These are phyloP conservation scores for Gillenia trifoliata DNA, from an alignment of 306 rosid genomes.

Conservation along the genomic window DNA sequence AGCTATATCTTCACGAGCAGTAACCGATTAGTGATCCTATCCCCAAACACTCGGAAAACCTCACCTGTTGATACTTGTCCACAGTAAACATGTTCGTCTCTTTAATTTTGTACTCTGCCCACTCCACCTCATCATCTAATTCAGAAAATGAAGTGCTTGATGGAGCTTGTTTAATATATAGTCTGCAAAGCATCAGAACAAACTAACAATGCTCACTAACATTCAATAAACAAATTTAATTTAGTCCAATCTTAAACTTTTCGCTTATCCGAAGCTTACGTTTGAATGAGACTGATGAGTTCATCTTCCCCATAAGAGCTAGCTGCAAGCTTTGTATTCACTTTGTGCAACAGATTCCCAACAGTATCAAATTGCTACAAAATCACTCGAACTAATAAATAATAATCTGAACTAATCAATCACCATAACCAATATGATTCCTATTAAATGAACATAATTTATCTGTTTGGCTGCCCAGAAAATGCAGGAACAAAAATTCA, in stretches of 20 bases:
- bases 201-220: neutral
- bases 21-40: neutral
- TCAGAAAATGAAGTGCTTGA: constrained; percentile 58
- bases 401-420: neutral
- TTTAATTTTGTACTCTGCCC: constrained; percentile 95
- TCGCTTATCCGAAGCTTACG: constrained; percentile 40
- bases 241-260: neutral
- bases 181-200: constrained; percentile 33
- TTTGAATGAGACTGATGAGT: constrained; percentile 89
- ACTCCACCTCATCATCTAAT: constrained; percentile 44
- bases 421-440: neutral
- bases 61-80: constrained; percentile 96
- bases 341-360: constrained; percentile 71
- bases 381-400: neutral
- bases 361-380: constrained; percentile 77
- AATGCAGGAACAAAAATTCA: neutral
- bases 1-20: neutral
- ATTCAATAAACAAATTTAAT: neutral
- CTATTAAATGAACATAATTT: neutral
- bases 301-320: constrained; percentile 94
- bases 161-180: constrained; percentile 74
- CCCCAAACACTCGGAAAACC: constrained; percentile 19
- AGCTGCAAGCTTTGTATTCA: constrained; percentile 73
- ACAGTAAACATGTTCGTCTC: constrained; percentile 92
- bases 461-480: neutral